phyloP scores from a whole-genome alignment of 1,139 yeast genomes.

The Yamadazyma blattariae region DNA sequence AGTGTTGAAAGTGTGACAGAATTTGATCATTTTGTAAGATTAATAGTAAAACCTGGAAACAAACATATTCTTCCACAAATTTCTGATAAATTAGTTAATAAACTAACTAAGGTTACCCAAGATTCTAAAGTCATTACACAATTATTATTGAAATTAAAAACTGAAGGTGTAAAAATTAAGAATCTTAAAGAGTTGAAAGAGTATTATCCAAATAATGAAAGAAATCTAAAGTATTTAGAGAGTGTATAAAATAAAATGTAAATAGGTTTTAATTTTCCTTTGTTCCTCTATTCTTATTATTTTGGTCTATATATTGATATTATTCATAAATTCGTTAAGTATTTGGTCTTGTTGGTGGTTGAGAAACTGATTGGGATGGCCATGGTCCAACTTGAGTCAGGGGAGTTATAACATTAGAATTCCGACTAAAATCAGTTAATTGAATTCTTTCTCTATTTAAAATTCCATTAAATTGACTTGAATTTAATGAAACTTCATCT shows the following conservation, averaged over 20 bases:
- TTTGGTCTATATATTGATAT: no score
- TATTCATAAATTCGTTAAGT: conserved; percentile 1
- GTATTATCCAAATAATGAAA: neutral
- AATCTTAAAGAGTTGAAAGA: neutral
- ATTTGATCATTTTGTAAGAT: conserved; percentile 28
- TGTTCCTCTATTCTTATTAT: no score
- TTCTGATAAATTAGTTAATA: conserved; percentile 14
- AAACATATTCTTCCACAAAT: conserved; percentile 13
- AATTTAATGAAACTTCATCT: conserved; percentile 18
- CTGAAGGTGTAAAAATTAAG: conserved; percentile 4
- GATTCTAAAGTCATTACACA: conserved; percentile 6
- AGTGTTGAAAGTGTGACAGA: conserved; percentile 19
- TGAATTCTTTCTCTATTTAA: conserved; percentile 11
- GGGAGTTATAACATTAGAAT: no score
- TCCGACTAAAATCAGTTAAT: conserved; percentile 8
- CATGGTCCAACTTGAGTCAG: no score
- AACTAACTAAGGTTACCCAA: conserved; percentile 8
- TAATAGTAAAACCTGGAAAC: conserved; percentile 14
- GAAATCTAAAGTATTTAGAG: conserved; percentile 3
- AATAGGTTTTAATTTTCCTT: neutral
- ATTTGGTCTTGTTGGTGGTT: neutral
- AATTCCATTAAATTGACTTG: conserved; percentile 12
- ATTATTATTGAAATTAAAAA: conserved; percentile 4
- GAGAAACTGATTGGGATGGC: no score
- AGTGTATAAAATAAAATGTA: conserved; percentile 5